phyloP scores from a whole-genome alignment of 78 protist species.

The Mastigamoeba balamuthi region DNA sequence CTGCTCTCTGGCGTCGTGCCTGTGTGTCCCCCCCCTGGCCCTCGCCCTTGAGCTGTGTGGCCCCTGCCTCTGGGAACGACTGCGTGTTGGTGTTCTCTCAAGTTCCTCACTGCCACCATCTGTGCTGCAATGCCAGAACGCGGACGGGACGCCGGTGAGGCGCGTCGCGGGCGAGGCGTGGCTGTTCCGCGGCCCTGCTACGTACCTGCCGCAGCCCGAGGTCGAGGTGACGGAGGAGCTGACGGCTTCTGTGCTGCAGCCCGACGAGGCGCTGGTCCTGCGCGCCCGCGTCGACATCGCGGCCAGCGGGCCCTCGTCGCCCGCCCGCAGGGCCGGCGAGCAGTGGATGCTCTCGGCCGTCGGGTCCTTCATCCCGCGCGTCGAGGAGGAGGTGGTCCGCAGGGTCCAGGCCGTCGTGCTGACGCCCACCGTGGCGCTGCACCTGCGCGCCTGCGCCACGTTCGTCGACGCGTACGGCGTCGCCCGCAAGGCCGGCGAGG shows the following conservation, averaged over 20 bases:
- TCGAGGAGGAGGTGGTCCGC: slow-evolving; percentile 25
- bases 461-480: slow-evolving; percentile 22
- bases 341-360: slow-evolving; percentile 19
- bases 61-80: no score
- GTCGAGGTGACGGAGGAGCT: slow-evolving; percentile 5
- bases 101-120: no score
- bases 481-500: slow-evolving; percentile 27
- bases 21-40: no score
- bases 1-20: no score
- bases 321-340: slow-evolving; percentile 22
- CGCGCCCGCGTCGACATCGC: slow-evolving; percentile 21
- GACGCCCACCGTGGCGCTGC: slow-evolving; percentile 20
- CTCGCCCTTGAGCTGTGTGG: no score
- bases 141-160: neutral
- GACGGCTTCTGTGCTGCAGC: neutral
- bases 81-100: no score
- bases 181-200: slow-evolving; percentile 28
- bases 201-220: slow-evolving; percentile 8
- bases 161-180: slow-evolving; percentile 34
- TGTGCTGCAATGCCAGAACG: no score
- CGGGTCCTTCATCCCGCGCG: slow-evolving; percentile 29
- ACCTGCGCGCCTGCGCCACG: slow-evolving; percentile 22
- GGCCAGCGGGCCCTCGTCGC: slow-evolving; percentile 21
- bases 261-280: slow-evolving; percentile 26
- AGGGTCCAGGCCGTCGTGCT: slow-evolving; percentile 13